Conservation (phyloP, 2,329 filamentous ascomycete genomes). For the Lecanicillium sp. region DNA sequence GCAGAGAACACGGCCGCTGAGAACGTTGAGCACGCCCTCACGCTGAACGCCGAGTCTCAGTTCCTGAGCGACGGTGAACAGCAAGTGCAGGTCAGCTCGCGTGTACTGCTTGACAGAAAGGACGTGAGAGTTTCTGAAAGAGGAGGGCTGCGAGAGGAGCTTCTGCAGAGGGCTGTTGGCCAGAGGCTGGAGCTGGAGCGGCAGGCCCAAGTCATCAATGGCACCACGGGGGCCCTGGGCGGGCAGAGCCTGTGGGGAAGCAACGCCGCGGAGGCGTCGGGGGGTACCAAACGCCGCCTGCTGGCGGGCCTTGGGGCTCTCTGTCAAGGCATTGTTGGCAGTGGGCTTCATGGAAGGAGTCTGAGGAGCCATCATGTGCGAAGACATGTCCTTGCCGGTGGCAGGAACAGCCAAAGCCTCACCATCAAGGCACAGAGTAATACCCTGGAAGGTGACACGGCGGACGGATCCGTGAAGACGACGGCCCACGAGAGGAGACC, state of each 20-base stretch:
- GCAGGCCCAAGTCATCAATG: slow-evolving; percentile 41
- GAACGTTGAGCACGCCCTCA: slow-evolving; percentile 79
- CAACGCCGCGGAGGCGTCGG: slow-evolving; percentile 26
- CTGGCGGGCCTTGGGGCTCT: slow-evolving; percentile 31
- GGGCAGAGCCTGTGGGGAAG: slow-evolving; percentile 20
- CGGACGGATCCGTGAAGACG: slow-evolving; percentile 64
- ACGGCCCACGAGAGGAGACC: slow-evolving; percentile 69
- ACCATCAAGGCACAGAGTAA: slow-evolving; percentile 70
- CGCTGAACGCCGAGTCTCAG: slow-evolving; percentile 95
- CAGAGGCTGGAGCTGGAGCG: slow-evolving; percentile 43
- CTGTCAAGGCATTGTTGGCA: slow-evolving; percentile 26
- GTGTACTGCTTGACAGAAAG: slow-evolving; percentile 88
- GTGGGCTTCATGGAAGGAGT: slow-evolving; percentile 55
- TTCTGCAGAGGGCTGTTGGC: slow-evolving; percentile 60
- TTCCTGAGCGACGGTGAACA: slow-evolving; percentile 96
- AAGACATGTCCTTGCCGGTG: slow-evolving; percentile 70
- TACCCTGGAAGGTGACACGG: slow-evolving; percentile 68
- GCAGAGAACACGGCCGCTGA: slow-evolving; percentile 80
- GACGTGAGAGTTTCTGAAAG: slow-evolving; percentile 86
- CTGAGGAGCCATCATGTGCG: slow-evolving; percentile 50
- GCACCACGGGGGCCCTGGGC: slow-evolving; percentile 19
- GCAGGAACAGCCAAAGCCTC: slow-evolving; percentile 47
- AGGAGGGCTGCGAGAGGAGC: slow-evolving; percentile 66
- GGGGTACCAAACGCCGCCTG: slow-evolving; percentile 25
- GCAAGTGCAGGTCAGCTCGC: slow-evolving; percentile 78